phyloP scores from a whole-genome alignment of 2,329 filamentous ascomycete genomes.

The Cladosporium sp. region DNA sequence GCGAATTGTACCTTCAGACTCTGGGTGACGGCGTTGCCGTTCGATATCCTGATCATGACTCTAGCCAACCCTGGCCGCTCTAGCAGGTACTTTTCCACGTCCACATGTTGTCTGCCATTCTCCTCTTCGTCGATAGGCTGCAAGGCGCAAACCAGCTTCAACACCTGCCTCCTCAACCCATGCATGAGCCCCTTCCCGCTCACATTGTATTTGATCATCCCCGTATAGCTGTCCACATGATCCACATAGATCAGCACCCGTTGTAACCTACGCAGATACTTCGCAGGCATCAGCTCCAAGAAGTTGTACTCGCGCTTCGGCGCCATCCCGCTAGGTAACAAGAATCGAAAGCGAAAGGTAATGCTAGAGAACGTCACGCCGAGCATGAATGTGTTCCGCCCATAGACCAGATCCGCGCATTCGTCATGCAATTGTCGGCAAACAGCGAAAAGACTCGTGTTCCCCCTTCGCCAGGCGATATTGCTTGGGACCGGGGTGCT shows the following conservation, averaged over 20 bases:
- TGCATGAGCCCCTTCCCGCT: slow-evolving; percentile 41
- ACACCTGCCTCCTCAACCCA: slow-evolving; percentile 39
- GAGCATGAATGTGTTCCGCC: slow-evolving; percentile 41
- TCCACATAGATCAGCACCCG: slow-evolving; percentile 43
- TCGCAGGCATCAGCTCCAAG: slow-evolving; percentile 38
- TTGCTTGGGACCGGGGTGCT: slow-evolving; percentile 13
- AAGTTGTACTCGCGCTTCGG: slow-evolving; percentile 39
- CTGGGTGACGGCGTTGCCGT: slow-evolving; percentile 30
- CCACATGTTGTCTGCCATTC: neutral
- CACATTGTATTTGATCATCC: slow-evolving; percentile 51
- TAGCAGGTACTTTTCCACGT: neutral
- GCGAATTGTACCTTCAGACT: slow-evolving; percentile 27
- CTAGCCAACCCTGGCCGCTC: slow-evolving; percentile 17
- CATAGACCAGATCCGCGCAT: slow-evolving; percentile 42
- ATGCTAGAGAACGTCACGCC: slow-evolving; percentile 43
- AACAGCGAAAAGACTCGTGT: slow-evolving; percentile 37
- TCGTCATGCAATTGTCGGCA: slow-evolving; percentile 43
- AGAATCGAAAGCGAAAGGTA: slow-evolving; percentile 42
- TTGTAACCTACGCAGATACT: slow-evolving; percentile 40
- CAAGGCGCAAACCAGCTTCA: slow-evolving; percentile 38
- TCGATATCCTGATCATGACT: slow-evolving; percentile 26
- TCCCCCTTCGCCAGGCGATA: slow-evolving; percentile 41
- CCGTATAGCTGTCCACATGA: slow-evolving; percentile 47
- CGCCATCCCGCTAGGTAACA: slow-evolving; percentile 37
- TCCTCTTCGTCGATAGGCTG: slow-evolving; percentile 16